Conservation (phyloP, 1,284 basidiomycete species). For the Agroathelia rolfsii region DNA sequence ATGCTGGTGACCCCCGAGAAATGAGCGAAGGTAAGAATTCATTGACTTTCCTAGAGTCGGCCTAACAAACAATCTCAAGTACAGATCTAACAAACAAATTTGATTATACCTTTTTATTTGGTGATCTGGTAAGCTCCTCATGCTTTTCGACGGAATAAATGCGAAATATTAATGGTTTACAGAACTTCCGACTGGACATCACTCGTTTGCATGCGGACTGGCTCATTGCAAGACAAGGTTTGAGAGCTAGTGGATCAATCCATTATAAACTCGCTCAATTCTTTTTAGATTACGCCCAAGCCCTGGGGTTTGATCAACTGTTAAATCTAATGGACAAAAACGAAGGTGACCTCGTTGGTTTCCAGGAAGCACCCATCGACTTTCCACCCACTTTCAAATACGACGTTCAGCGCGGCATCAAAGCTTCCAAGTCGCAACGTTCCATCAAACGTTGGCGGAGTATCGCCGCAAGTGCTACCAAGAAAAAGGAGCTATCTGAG, state of each 20-base stretch:
- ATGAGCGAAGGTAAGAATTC: constrained; percentile 48
- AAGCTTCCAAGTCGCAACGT: constrained; percentile 33
- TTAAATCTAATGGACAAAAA: constrained; percentile 58
- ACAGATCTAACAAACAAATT: constrained; percentile 74
- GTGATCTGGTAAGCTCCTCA: no score
- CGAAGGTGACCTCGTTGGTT: constrained; percentile 55
- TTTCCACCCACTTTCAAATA: constrained; percentile 85
- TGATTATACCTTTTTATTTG: constrained; percentile 74
- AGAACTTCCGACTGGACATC: constrained; percentile 68
- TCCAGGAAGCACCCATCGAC: constrained; percentile 57
- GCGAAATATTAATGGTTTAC: no score
- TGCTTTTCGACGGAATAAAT: no score
- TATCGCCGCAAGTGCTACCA: constrained; percentile 23
- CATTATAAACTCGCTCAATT: constrained; percentile 3
- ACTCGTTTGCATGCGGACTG: constrained; percentile 70
- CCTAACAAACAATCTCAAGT: constrained; percentile 6
- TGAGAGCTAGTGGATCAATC: constrained; percentile 2
- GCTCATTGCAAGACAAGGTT: constrained; percentile 49
- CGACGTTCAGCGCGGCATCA: constrained; percentile 52
- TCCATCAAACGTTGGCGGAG: constrained; percentile 14
- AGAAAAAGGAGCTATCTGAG: no score
- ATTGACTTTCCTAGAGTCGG: no score
- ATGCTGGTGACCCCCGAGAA: constrained; percentile 48
- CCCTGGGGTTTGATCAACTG: constrained; percentile 75
- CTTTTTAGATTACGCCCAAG: constrained; percentile 52